These are phyloP conservation scores for Croton setiger DNA, from an alignment of 441 rosid species.

Conservation along the genomic window DNA sequence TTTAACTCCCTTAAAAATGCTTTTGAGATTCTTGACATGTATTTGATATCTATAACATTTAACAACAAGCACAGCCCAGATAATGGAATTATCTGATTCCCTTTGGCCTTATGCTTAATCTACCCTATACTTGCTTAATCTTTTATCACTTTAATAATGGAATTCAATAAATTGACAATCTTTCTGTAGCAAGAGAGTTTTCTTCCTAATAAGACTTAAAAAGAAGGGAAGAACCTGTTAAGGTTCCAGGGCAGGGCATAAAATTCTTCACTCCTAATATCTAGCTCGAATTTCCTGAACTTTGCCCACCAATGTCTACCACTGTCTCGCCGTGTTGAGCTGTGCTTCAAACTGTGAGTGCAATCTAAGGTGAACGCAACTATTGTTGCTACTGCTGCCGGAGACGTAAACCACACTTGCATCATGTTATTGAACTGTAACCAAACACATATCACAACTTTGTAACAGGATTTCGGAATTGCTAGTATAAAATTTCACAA, in stretches of 20 bases:
- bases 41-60: no score
- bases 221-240: conserved; percentile 80
- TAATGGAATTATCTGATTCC: no score
- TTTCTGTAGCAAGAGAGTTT: neutral
- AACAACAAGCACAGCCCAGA: no score
- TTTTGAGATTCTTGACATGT: no score
- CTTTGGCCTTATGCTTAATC: no score
- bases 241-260: conserved; percentile 66
- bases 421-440: conserved; percentile 73
- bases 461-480: neutral
- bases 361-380: conserved; percentile 55
- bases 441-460: conserved; percentile 4
- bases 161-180: conserved; percentile 1
- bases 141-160: neutral
- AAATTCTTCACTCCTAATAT: conserved; percentile 63
- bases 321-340: conserved; percentile 51
- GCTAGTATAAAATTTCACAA: no score
- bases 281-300: conserved; percentile 47
- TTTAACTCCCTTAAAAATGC: no score
- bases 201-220: conserved; percentile 23
- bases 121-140: no score
- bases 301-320: conserved; percentile 90
- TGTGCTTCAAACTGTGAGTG: conserved; percentile 56
- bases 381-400: conserved; percentile 62
- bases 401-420: conserved; percentile 86